Percentiles rank a stretch among this genome's conserved stretches.
phyloP scores from a whole-genome alignment of 352 stramenopile species.

The Pythium brassicae region DNA sequence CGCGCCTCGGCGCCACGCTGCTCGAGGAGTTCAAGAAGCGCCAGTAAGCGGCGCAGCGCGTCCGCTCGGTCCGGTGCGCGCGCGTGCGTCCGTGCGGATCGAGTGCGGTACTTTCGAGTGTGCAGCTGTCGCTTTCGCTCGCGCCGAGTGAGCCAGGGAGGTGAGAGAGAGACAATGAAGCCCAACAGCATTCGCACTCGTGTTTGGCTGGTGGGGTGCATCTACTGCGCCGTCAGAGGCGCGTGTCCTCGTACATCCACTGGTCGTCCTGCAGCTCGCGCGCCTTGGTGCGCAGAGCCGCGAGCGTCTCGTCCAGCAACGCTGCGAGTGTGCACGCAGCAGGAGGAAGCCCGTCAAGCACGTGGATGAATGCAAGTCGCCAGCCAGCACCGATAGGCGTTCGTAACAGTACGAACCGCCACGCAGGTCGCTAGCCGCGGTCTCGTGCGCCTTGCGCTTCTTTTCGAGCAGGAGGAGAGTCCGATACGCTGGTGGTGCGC shows the following conservation, averaged over 20 bases:
- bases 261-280: constrained; percentile 60
- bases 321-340: constrained; percentile 17
- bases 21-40: constrained; percentile 92
- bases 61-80: background rate
- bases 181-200: background rate
- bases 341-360: background rate
- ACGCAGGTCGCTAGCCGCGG: constrained; percentile 39
- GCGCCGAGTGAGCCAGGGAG: background rate
- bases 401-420: background rate
- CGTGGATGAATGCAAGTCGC: background rate
- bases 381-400: constrained; percentile 18
- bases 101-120: background rate
- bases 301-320: constrained; percentile 53
- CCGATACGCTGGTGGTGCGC: constrained; percentile 20
- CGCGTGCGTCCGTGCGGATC: background rate
- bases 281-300: constrained; percentile 43
- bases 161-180: background rate
- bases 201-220: no score
- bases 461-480: constrained; percentile 52
- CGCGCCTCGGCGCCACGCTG: constrained; percentile 96
- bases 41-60: constrained; percentile 20
- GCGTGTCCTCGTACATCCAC: constrained; percentile 68
- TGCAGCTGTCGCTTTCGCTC: background rate
- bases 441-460: constrained; percentile 43
- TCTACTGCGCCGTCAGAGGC: background rate